Conservation (phyloP, 2,329 filamentous ascomycete species). For the Scolecobasidium constrictum region DNA sequence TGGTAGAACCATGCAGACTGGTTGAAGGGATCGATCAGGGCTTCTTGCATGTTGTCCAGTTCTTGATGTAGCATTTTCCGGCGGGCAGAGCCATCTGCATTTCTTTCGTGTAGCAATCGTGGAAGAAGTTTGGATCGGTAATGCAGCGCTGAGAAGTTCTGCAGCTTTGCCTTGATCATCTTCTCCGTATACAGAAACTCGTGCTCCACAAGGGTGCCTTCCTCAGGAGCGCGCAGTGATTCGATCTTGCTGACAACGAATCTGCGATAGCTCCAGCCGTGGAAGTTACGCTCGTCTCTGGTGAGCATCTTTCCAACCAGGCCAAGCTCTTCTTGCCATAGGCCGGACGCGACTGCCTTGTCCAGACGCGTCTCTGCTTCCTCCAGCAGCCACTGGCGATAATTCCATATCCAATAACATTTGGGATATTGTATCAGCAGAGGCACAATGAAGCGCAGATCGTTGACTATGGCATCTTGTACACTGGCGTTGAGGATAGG, state of each 20-base stretch:
- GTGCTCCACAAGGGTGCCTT: slow-evolving; percentile 40
- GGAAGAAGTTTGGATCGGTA: slow-evolving; percentile 76
- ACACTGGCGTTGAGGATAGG: not conserved
- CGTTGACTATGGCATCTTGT: slow-evolving; percentile 51
- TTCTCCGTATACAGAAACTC: slow-evolving; percentile 87
- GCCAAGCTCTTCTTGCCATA: slow-evolving; percentile 79
- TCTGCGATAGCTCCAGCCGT: slow-evolving; percentile 88
- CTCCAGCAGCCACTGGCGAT: slow-evolving; percentile 74
- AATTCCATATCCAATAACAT: slow-evolving; percentile 99
- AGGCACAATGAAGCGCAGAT: slow-evolving; percentile 74
- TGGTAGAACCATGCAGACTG: slow-evolving; percentile 98
- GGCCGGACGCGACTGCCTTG: slow-evolving; percentile 46
- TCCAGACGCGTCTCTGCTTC: slow-evolving; percentile 49
- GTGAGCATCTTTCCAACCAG: slow-evolving; percentile 81
- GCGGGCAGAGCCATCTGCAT: slow-evolving; percentile 51
- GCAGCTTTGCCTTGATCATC: slow-evolving; percentile 77
- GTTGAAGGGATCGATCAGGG: slow-evolving; percentile 81
- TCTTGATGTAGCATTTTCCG: slow-evolving; percentile 66
- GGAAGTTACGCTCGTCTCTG: slow-evolving; percentile 83
- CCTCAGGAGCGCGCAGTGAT: slow-evolving; percentile 25
- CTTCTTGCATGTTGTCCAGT: slow-evolving; percentile 62
- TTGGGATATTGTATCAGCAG: slow-evolving; percentile 81
- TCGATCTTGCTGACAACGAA: slow-evolving; percentile 69
- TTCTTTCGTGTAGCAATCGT: slow-evolving; percentile 59
- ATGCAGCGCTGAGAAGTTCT: slow-evolving; percentile 97